Percentiles rank a stretch among this genome's conserved stretches.
phyloP scores from a whole-genome alignment of 1,284 basidiomycete genomes.

The Ganoderma meredithae region DNA sequence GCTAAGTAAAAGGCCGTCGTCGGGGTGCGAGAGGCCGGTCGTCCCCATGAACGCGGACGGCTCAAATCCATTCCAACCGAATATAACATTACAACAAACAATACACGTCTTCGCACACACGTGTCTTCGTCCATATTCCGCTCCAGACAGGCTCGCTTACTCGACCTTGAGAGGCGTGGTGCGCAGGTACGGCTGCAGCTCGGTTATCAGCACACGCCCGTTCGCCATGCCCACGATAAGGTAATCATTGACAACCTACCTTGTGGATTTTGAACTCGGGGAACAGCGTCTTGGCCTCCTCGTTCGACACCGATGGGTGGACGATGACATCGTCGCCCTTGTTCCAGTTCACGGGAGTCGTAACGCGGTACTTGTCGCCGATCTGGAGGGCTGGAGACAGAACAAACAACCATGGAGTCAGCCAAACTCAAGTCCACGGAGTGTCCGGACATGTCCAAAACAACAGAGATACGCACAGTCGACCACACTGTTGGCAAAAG shows the following conservation, averaged over 20 bases:
- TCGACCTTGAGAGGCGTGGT: constrained; percentile 71
- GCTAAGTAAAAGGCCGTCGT: neutral
- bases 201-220: neutral
- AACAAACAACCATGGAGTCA: constrained; percentile 18
- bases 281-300: constrained; percentile 91
- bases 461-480: constrained; percentile 56
- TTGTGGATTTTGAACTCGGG: constrained; percentile 74
- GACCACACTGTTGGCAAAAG: constrained; percentile 53
- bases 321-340: constrained; percentile 95
- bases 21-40: neutral
- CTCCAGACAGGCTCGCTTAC: constrained; percentile 32
- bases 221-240: neutral
- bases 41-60: neutral
- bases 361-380: constrained; percentile 88
- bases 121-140: constrained; percentile 23
- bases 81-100: constrained; percentile 13
- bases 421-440: constrained; percentile 6
- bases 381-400: constrained; percentile 77
- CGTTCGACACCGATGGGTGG: constrained; percentile 86
- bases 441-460: neutral
- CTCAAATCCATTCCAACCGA: neutral
- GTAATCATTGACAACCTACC: constrained; percentile 48
- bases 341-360: constrained; percentile 95
- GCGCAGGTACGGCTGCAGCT: constrained; percentile 72
- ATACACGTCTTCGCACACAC: constrained; percentile 31